Base-by-base conservation (phyloP, 2,329 filamentous ascomycete species). In the Xylaria sp. region DNA sequence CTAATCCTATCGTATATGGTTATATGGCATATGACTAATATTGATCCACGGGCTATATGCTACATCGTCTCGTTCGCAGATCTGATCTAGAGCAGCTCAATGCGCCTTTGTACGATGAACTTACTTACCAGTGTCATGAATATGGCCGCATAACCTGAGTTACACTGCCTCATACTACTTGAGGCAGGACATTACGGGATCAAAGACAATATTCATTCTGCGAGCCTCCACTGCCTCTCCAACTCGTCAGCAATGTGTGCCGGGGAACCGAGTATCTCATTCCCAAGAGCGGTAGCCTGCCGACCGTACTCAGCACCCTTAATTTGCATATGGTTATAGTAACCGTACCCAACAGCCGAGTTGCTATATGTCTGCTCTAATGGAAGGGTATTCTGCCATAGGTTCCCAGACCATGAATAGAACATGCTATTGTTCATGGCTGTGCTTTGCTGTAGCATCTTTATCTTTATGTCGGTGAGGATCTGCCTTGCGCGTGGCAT, bases 251-350 rank as follows among this genome's bases (percentile, higher is more conserved):
- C 58, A 46, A 65, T n/a, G 20, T 54, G 7, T 17, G 65, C 58
- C 20, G 65, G 59, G 6, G 62, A 42, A 40, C 58, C 68, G 4
- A 11, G 46, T 51, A 71, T 65, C 36, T 66, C 53, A 31, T 15
- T 44, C n/a, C 59, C 59, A 54, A 68, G 36, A 40, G 56, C 54
- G 6, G 54, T 10, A 33, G 66, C 65, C 54, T 65, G 65, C 10
- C 15, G 61, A 28, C 40, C 42, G 2, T 61, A 63, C 38, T 70
- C 65, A 6, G 65, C 68, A 3, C 65, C 65, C 42, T 70, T 63
- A n/a, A 66, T 63, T n/a, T 70, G 61, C 61, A 65, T 70, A 56
- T 68, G 62, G 33, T 68, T 68, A 28, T 65, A 38, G 13, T 58
- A 15, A 1, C 65, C 65, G 9, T 36, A 26, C 6, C 68, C 65